Percentiles rank a stretch among this genome's conserved stretches.
Conservation (phyloP, 1,139 yeast species). For the Hyphopichia khmerensis region DNA sequence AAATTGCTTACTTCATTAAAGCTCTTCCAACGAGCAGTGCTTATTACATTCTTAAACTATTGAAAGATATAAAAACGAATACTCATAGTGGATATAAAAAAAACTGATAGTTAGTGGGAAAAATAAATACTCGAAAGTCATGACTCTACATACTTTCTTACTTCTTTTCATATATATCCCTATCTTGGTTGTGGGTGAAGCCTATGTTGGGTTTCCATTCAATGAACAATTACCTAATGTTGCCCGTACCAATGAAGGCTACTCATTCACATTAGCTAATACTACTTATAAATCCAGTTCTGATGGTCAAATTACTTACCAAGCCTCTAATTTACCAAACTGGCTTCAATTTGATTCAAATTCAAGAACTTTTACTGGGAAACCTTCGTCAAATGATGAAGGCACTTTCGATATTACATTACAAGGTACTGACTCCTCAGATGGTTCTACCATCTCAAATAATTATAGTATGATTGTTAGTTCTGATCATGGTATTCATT, state of each 20-base stretch:
- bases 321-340: conserved; percentile 58
- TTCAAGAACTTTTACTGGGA: conserved; percentile 67
- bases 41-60: no score
- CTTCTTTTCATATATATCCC: conserved; percentile 5
- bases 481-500: conserved; percentile 48
- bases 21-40: no score
- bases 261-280: conserved; percentile 66
- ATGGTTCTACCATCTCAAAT: conserved; percentile 42
- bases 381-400: conserved; percentile 50
- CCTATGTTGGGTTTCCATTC: conserved; percentile 74
- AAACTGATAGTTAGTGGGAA: no score
- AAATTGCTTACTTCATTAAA: no score
- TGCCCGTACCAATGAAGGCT: conserved; percentile 66
- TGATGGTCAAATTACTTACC: conserved; percentile 48
- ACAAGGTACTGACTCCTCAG: conserved; percentile 61
- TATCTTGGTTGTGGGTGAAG: conserved; percentile 16
- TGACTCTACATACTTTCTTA: conserved; percentile 3
- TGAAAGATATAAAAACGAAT: no score
- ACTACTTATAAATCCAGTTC: conserved; percentile 64
- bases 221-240: conserved; percentile 83
- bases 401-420: conserved; percentile 50
- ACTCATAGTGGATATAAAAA: no score
- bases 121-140: neutral
- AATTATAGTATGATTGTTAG: conserved; percentile 63
- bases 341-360: conserved; percentile 76